Evolutionary conservation across 2,329 filamentous ascomycete species (phyloP).

Genomic region (Hypoxylon sp.): DNA sequence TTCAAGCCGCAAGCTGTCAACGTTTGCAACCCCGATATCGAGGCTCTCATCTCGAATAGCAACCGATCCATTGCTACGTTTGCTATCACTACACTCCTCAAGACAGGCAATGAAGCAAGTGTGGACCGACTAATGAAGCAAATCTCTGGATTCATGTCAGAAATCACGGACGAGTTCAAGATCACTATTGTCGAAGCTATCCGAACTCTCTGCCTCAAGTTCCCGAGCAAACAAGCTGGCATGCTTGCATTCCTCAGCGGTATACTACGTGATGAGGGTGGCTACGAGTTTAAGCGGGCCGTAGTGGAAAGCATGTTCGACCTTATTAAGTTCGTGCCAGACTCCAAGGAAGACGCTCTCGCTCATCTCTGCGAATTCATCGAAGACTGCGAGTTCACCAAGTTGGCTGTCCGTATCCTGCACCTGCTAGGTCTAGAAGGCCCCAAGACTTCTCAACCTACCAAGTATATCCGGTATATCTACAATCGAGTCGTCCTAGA

Average conservation of each 20-base stretch:
- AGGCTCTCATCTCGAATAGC: slow-evolving; percentile 94
- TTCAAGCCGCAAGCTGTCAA: slow-evolving; percentile 96
- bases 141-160: slow-evolving; percentile 97
- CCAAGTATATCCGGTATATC: slow-evolving; percentile 99
- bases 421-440: slow-evolving; percentile 95
- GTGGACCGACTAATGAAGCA: slow-evolving; percentile 99
- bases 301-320: slow-evolving; percentile 99
- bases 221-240: slow-evolving; percentile 96
- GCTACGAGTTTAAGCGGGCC: slow-evolving; percentile 97
- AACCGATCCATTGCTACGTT: slow-evolving; percentile 99
- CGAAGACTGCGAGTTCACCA: slow-evolving; percentile 99
- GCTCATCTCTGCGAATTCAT: slow-evolving; percentile 99
- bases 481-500: slow-evolving; percentile 98
- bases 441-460: slow-evolving; percentile 93
- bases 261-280: slow-evolving; percentile 96
- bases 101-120: slow-evolving; percentile 97
- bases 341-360: slow-evolving; percentile 83
- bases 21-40: slow-evolving; percentile 96
- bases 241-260: slow-evolving; percentile 98
- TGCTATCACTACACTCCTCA: slow-evolving; percentile 96
- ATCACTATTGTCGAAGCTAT: slow-evolving; percentile 99
- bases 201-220: slow-evolving; percentile 95
- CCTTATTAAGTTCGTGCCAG: slow-evolving; percentile 97
- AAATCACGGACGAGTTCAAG: slow-evolving; percentile 99
- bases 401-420: slow-evolving; percentile 93